phyloP scores from a whole-genome alignment of 192 early-diverging fungal genomes.

The Backusella parvicylindrica region DNA sequence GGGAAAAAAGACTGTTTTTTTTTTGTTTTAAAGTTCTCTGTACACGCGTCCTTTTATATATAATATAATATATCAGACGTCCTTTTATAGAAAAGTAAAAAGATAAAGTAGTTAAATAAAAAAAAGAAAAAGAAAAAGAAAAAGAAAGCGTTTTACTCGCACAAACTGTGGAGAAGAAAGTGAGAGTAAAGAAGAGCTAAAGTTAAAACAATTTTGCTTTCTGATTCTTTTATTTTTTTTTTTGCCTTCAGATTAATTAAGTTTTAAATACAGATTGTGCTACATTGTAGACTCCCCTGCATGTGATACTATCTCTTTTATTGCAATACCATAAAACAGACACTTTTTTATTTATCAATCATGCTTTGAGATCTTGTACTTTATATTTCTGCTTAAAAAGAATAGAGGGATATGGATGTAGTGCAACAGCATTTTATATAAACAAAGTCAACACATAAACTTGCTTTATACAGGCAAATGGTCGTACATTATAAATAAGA shows the following conservation, averaged over 20 bases:
- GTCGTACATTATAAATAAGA: too few relatives aligned
- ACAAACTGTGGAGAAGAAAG: conserved; percentile 2
- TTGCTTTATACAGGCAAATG: too few relatives aligned
- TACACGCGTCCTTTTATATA: neutral
- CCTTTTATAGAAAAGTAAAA: neutral
- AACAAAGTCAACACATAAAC: too few relatives aligned
- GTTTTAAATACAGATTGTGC: neutral
- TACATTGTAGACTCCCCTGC: neutral
- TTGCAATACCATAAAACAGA: too few relatives aligned
- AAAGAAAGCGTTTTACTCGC: conserved; percentile 2
- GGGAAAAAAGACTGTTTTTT: neutral
- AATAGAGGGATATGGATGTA: too few relatives aligned
- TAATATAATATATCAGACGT: neutral
- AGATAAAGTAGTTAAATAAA: neutral
- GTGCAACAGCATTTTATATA: too few relatives aligned
- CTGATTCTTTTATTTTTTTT: too few relatives aligned
- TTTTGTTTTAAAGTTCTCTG: neutral
- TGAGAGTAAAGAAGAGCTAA: neutral
- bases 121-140: neutral
- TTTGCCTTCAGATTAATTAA: neutral
- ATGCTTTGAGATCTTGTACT: too few relatives aligned
- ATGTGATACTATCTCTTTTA: too few relatives aligned
- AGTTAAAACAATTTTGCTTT: neutral
- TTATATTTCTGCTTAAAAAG: too few relatives aligned
- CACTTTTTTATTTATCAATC: too few relatives aligned